Evolutionary conservation across 805 yeast species (phyloP).

Genomic region (Starmerella lactis-condensi): DNA sequence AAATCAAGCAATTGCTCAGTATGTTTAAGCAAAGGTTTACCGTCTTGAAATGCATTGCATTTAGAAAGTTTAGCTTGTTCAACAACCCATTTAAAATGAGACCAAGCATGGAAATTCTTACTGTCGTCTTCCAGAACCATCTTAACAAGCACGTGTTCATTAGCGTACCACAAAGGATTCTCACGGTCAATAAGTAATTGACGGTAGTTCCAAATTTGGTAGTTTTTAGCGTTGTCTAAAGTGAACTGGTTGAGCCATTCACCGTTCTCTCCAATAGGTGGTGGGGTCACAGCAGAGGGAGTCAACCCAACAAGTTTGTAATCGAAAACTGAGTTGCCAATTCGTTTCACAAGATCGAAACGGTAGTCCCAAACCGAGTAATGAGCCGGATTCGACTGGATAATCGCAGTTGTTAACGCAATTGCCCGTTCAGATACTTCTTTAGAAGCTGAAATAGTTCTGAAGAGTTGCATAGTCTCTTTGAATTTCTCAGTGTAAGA

Average conservation of each 20-base stretch:
- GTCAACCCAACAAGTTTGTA: slow-evolving; percentile 13
- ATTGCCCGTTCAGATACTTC: slow-evolving; percentile 61
- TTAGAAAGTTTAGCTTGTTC: slow-evolving; percentile 20
- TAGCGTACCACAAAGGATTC: slow-evolving; percentile 18
- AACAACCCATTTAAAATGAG: slow-evolving; percentile 73
- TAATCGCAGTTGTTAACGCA: slow-evolving; percentile 42
- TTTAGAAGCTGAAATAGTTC: slow-evolving; percentile 37
- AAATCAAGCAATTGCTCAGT: slow-evolving; percentile 30
- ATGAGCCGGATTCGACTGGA: slow-evolving; percentile 65
- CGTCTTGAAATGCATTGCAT: slow-evolving; percentile 5
- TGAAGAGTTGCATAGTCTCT: slow-evolving; percentile 38
- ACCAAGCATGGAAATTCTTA: slow-evolving; percentile 94
- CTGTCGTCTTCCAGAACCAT: slow-evolving; percentile 59
- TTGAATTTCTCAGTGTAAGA: slow-evolving; percentile 54
- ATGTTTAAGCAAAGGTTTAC: slow-evolving; percentile 33
- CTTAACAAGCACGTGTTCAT: slow-evolving; percentile 49
- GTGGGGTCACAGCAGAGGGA: slow-evolving; percentile 16
- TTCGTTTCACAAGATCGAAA: slow-evolving; percentile 17
- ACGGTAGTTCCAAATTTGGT: slow-evolving; percentile 94
- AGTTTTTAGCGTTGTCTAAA: slow-evolving; percentile 64
- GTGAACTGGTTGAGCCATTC: slow-evolving; percentile 69
- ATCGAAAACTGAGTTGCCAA: slow-evolving; percentile 22
- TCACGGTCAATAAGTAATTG: slow-evolving; percentile 35
- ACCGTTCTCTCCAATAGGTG: slow-evolving; percentile 31
- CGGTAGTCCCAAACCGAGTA: slow-evolving; percentile 64